Percentiles rank a stretch among this genome's conserved stretches.
phyloP scores from a whole-genome alignment of 768 basidiomycete genomes.

The Rhizopogon vinicolor region DNA sequence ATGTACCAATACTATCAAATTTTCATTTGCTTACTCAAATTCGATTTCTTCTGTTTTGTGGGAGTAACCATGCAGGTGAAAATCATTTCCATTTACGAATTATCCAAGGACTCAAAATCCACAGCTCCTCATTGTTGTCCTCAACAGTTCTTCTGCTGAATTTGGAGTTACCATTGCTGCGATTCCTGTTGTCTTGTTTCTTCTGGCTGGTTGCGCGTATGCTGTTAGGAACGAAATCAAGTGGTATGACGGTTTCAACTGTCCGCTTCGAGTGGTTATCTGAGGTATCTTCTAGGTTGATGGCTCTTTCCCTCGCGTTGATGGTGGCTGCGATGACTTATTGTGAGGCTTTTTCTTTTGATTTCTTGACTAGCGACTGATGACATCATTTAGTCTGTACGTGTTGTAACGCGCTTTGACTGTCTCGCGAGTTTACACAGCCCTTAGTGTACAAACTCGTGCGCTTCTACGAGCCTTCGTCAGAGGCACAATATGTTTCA shows the following conservation, averaged over 20 bases:
- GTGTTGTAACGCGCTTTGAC: background rate
- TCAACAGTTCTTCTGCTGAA: slow-evolving; percentile 59
- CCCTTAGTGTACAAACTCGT: slow-evolving; percentile 75
- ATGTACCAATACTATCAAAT: slow-evolving; percentile 91
- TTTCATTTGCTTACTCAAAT: slow-evolving; percentile 83
- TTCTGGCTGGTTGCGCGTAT: slow-evolving; percentile 59
- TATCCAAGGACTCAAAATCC: background rate
- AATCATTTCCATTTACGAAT: background rate
- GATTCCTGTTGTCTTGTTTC: slow-evolving; percentile 69
- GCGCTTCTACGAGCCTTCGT: slow-evolving; percentile 68
- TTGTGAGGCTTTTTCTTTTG: slow-evolving; percentile 44
- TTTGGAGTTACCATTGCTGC: slow-evolving; percentile 81
- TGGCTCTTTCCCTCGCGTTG: slow-evolving; percentile 64
- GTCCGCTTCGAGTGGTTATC: slow-evolving; percentile 1
- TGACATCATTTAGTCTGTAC: slow-evolving; percentile 21
- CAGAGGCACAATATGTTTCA: slow-evolving; percentile 52
- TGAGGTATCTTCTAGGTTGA: slow-evolving; percentile 44
- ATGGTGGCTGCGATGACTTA: slow-evolving; percentile 77
- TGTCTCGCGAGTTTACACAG: background rate
- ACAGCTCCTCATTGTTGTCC: slow-evolving; percentile 79
- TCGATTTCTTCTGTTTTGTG: slow-evolving; percentile 84
- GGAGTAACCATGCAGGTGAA: slow-evolving; percentile 86
- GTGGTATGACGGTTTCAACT: slow-evolving; percentile 41
- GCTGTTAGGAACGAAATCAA: slow-evolving; percentile 81
- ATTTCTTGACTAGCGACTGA: slow-evolving; percentile 1